Base-by-base conservation (phyloP, 202 grass and related monocot genomes). In the Zoysia matrella region DNA sequence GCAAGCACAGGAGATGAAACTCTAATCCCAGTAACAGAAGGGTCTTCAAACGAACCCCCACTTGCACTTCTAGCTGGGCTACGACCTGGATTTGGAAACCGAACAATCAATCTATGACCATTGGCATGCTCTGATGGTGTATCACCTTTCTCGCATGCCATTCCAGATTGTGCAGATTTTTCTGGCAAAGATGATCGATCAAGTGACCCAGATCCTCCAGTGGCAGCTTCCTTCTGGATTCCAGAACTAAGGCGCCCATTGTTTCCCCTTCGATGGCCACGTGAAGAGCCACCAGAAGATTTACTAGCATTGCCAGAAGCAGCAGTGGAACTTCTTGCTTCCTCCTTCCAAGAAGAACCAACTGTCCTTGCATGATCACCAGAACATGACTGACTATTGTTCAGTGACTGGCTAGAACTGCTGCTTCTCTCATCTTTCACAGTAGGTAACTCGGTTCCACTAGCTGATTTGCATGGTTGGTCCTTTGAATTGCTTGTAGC, bases 401-500 rank as follows among this genome's bases (percentile, higher is more conserved):
- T 98, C 67, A 77, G 90, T 4, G 95, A 95, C 56, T 98, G 95
- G 82, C 92, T 91, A 6, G 92, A 98, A 70, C 84, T 90, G 48
- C 87, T 95, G 67, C 93, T 99, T 91, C 93, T 99, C 87, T 99
- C 96, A 66, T 95, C 95, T 81, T 86, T 92, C 51, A 92, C 87
- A 51, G 61, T 65, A 52, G 90, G 84, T 46, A 89, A 61, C 67
- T 92, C 92, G 71, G 68, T 77, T 12, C 82, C 82, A 66, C 80
- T 79, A 81, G 75, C 13, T 56, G 78, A 77, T 83, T 88, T 97
- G 79, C 85, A 86, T 52, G 81, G 40, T 70, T 69, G 69, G 12
- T 93, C 91, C 82, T 90, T 93, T 12, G 39, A 65, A 49, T 76
- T 88, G 41, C 74, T 4, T 8, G 50, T 51, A 13, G 60, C 60